These are phyloP conservation scores for Trametes hirsuta DNA, from an alignment of 1,284 basidiomycete genomes.

Conservation along the genomic window DNA sequence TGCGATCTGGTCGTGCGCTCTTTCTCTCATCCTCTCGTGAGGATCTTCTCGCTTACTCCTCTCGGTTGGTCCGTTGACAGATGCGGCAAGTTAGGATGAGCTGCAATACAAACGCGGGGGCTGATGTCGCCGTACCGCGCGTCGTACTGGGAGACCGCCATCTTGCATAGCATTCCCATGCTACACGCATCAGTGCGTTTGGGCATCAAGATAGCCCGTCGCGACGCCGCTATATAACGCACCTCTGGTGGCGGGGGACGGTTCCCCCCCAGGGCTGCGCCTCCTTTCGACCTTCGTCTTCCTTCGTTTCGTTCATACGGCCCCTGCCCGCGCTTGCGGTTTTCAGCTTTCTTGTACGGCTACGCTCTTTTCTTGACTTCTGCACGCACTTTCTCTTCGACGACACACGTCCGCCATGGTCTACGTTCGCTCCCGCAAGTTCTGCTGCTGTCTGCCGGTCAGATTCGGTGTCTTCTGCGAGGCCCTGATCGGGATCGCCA, in stretches of 20 bases:
- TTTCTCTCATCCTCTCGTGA: neutral
- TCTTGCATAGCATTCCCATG: constrained; percentile 7
- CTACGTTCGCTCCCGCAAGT: constrained; percentile 40
- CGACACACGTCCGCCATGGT: constrained; percentile 27
- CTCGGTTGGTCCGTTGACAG: neutral
- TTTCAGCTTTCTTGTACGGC: neutral
- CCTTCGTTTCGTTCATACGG: neutral
- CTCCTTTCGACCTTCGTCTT: constrained; percentile 17
- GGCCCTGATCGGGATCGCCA: constrained; percentile 46
- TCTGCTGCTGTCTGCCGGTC: constrained; percentile 67
- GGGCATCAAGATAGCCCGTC: neutral
- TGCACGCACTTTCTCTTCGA: neutral
- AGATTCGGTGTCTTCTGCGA: constrained; percentile 64
- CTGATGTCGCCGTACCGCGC: neutral
- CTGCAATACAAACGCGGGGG: neutral
- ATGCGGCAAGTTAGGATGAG: neutral
- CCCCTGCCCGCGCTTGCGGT: constrained; percentile 14
- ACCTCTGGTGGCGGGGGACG: neutral
- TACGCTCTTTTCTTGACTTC: neutral
- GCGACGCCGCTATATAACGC: constrained; percentile 19
- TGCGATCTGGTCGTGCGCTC: neutral
- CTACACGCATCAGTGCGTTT: neutral
- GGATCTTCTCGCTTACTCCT: neutral
- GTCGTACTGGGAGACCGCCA: neutral
- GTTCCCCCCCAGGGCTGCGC: constrained; percentile 20